These are phyloP conservation scores for Thielaviopsis musarum DNA, from an alignment of 2,329 filamentous ascomycete genomes.

Conservation along the genomic window DNA sequence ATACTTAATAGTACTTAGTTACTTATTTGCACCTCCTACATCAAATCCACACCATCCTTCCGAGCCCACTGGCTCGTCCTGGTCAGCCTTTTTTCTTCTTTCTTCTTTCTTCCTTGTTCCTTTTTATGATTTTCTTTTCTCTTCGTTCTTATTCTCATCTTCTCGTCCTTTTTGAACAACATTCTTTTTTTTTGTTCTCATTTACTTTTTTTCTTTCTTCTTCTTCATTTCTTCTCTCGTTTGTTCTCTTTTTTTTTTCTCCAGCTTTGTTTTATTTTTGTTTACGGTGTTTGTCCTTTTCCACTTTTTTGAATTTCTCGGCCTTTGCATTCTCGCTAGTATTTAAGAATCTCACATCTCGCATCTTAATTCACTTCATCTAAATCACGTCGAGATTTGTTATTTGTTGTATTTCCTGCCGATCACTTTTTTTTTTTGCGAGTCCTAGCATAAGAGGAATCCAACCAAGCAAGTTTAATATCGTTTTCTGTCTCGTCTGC, in stretches of 20 bases:
- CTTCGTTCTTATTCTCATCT: not conserved
- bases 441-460: not conserved
- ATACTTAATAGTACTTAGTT: no score
- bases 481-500: not conserved
- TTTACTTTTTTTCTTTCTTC: not conserved
- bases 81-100: no score
- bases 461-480: not conserved
- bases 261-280: constrained; percentile 14
- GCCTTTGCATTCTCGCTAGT: not conserved
- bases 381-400: not conserved
- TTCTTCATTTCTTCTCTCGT: constrained; percentile 7
- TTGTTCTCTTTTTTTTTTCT: constrained; percentile 13
- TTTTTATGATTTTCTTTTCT: constrained; percentile 11
- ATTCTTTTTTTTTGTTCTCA: constrained; percentile 5
- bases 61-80: not conserved
- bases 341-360: not conserved
- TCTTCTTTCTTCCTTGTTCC: no score
- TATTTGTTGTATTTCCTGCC: not conserved
- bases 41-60: not conserved
- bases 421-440: not conserved
- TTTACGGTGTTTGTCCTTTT: constrained; percentile 2
- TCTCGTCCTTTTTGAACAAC: not conserved
- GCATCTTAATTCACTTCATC: not conserved
- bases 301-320: not conserved
- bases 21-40: no score